A percentile compares a stretch with the other conserved stretches of the same genome.
phyloP scores from a whole-genome alignment of 2,329 filamentous ascomycete genomes.

The Beauveria varroae region DNA sequence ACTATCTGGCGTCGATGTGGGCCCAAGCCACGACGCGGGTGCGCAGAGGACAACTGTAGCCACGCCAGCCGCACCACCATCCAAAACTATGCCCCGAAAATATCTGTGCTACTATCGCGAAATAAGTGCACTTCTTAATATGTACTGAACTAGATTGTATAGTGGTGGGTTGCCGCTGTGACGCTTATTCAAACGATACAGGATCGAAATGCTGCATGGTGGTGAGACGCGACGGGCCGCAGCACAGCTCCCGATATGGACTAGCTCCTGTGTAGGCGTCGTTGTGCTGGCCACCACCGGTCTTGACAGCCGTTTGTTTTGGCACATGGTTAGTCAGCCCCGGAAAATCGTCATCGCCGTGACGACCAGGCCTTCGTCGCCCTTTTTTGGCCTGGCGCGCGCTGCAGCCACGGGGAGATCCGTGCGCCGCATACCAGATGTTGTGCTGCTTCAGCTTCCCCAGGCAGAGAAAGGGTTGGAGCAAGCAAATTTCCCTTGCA shows the following conservation, averaged over 20 bases:
- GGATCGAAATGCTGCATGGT: background rate
- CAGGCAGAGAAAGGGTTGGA: background rate
- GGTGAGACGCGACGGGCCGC: constrained; percentile 9
- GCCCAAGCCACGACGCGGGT: background rate
- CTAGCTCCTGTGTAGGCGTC: background rate
- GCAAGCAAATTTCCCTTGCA: background rate
- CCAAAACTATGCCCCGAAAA: background rate
- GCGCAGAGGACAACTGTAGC: background rate
- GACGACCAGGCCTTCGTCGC: constrained; percentile 21
- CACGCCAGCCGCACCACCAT: background rate
- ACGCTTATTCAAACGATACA: background rate
- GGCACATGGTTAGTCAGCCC: background rate
- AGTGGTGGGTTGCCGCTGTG: background rate
- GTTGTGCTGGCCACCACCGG: background rate
- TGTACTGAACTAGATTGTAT: background rate
- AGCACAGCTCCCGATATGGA: background rate
- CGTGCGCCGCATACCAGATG: constrained; percentile 9
- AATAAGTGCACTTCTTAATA: background rate
- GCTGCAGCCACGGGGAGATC: background rate
- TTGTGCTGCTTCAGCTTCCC: background rate
- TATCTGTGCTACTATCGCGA: background rate
- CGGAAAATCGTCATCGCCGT: constrained; percentile 25
- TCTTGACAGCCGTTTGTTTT: background rate
- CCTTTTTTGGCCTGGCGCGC: background rate
- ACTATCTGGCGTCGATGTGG: background rate